These are phyloP conservation scores for Dendrobium officinale DNA, from an alignment of 106 monocot genomes.

Conservation along the genomic window DNA sequence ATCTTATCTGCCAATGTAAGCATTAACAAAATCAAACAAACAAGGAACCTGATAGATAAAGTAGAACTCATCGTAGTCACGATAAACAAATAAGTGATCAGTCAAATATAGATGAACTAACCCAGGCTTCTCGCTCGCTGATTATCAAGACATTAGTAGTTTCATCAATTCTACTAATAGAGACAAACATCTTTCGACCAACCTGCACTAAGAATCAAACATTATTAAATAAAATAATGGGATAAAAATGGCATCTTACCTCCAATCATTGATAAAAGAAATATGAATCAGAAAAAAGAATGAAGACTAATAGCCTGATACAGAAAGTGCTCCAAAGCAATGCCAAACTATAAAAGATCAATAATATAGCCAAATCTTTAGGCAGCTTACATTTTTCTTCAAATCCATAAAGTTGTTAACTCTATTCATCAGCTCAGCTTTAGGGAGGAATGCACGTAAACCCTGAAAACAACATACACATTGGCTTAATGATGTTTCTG, in stretches of 20 bases:
- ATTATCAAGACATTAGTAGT: slow-evolving; percentile 72
- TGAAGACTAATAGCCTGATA: neutral
- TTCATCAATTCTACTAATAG: slow-evolving; percentile 71
- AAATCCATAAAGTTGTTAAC: slow-evolving; percentile 67
- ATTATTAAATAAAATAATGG: neutral
- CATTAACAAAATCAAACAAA: neutral
- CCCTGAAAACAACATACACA: slow-evolving; percentile 41
- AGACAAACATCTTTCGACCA: slow-evolving; percentile 53
- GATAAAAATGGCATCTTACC: neutral
- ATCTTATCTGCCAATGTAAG: neutral
- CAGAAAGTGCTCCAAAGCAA: neutral
- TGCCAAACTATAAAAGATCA: neutral
- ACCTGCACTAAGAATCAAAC: slow-evolving; percentile 45
- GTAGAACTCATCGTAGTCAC: neutral
- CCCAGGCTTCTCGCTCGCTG: slow-evolving; percentile 96
- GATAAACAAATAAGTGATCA: neutral
- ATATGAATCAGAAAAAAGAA: slow-evolving; percentile 2
- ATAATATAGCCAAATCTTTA: neutral
- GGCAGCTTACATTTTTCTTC: slow-evolving; percentile 66
- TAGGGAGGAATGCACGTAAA: slow-evolving; percentile 87
- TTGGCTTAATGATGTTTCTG: neutral
- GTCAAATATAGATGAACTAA: slow-evolving; percentile 22
- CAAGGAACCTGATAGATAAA: neutral
- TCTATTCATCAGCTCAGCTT: slow-evolving; percentile 82
- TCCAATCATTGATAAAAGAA: neutral